These are phyloP conservation scores for Solidago caesia DNA, from an alignment of 129 eudicot genomes.

Conservation along the genomic window DNA sequence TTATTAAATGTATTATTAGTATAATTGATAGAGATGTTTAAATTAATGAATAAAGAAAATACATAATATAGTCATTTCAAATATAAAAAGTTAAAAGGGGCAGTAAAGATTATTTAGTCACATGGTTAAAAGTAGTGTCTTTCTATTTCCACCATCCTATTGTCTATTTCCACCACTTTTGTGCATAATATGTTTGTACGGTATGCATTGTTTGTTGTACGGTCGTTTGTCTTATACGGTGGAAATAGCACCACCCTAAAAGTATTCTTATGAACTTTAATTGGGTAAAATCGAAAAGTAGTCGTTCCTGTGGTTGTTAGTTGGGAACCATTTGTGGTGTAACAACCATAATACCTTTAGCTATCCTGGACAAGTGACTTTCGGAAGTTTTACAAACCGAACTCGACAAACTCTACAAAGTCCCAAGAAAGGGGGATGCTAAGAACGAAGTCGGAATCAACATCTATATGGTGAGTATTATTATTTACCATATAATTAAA, in stretches of 20 bases:
- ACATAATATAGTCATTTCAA: too few relatives aligned
- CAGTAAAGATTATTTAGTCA: neutral
- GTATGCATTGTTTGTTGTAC: too few relatives aligned
- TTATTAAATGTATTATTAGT: too few relatives aligned
- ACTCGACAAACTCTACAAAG: neutral
- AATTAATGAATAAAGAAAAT: too few relatives aligned
- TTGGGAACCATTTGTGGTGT: constrained; percentile 1
- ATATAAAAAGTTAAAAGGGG: too few relatives aligned
- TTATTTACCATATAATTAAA: neutral
- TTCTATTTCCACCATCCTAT: too few relatives aligned
- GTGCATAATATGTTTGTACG: too few relatives aligned
- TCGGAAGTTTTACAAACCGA: neutral
- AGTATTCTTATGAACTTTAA: neutral
- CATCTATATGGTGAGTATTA: neutral
- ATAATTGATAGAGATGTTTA: too few relatives aligned
- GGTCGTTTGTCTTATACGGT: too few relatives aligned
- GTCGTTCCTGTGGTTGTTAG: neutral
- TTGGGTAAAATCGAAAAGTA: neutral
- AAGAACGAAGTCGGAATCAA: neutral
- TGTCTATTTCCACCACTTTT: too few relatives aligned
- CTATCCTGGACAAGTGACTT: constrained; percentile 16
- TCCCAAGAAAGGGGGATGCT: neutral
- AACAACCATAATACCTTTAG: neutral
- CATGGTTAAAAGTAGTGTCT: neutral
- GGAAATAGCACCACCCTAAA: too few relatives aligned